Percentiles rank a stretch among this genome's conserved stretches.
These are phyloP conservation scores for Dendryphion nanum DNA, from an alignment of 2,329 filamentous ascomycete species.

Conservation along the genomic window DNA sequence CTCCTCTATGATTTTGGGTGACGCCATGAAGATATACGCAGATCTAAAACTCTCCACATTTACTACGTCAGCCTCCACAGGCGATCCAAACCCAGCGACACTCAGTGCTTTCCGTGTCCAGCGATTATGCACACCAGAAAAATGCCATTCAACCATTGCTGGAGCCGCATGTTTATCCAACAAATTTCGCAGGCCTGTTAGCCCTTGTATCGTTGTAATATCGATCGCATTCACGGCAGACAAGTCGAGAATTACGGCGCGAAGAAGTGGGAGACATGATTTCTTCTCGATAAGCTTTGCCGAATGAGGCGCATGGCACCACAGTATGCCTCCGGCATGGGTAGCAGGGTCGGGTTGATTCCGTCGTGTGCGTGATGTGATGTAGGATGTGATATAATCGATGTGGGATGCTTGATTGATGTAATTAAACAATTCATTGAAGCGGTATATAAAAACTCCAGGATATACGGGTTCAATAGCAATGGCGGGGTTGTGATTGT, in stretches of 20 bases:
- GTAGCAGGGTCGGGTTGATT: conserved; percentile 18
- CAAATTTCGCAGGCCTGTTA: conserved; percentile 56
- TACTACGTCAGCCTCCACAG: conserved; percentile 5
- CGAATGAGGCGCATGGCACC: conserved; percentile 54
- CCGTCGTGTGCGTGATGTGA: conserved; percentile 52
- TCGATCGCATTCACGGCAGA: conserved; percentile 57
- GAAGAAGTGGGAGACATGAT: conserved; percentile 45
- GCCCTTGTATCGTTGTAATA: conserved; percentile 54
- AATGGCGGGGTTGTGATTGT: conserved; percentile 56
- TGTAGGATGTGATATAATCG: conserved; percentile 68
- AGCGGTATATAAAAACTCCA: conserved; percentile 91
- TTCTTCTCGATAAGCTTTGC: conserved; percentile 9
- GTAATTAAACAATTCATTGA: conserved; percentile 91
- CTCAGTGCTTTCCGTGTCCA: conserved; percentile 59
- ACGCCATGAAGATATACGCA: conserved; percentile 19
- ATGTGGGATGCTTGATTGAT: conserved; percentile 84
- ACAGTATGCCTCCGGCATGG: conserved; percentile 46
- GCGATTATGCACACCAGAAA: conserved; percentile 54
- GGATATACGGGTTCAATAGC: conserved; percentile 65
- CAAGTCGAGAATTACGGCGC: conserved; percentile 58
- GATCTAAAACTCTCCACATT: conserved; percentile 20
- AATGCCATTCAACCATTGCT: conserved; percentile 40
- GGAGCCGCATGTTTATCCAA: conserved; percentile 52
- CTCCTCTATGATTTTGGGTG: not conserved
- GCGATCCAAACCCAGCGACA: conserved; percentile 55